Base-by-base conservation (phyloP, 2,329 filamentous ascomycete species). In the Ceratocystis diversiconidia region DNA sequence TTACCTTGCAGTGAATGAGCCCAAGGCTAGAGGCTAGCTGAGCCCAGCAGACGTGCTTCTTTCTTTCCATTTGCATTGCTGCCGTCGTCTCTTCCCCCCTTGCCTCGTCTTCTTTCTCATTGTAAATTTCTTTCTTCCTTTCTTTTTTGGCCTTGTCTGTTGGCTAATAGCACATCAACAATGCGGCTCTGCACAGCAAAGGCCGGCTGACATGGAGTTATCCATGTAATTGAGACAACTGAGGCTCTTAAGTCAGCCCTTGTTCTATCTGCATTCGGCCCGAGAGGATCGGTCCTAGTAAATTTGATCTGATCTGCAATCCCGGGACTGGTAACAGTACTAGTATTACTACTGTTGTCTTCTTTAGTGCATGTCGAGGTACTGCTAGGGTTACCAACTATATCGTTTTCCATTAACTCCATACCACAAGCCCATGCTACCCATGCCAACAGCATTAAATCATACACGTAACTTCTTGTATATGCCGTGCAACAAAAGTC, bases 211-310 rank as follows among this genome's bases (percentile, higher is more conserved):
- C 52, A 59, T n/a, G 52, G 25, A 30, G 22, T 30, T 59, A 19
- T n/a, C 17, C 46, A 50, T 50, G 52, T 15, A 12, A 55, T 12
- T 10, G 60, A 36, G 25, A 55, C 22, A 65, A 65, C 25, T 61
- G 63, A 61, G 43, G 63, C 63, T 65, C 63, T 65, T 30, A 61
- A 19, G 19, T 12, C 19, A 41, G 10, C 44, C 63, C 63, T 50
- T 60, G 63, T 59, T 22, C 25, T 61, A 19, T 65, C 25, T 48
- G 43, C 57, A 65, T 65, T 65, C 63, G 63, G 63, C 55, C 63
- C 63, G 63, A 65, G 63, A 61, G 52, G 43, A 64, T 64, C 52
- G 17, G 28, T 30, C 15, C 52, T 30, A 59, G 25, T 59, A 32
- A 59, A 59, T 36, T 59, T 32, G n/a, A 59, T 59, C 52, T 59